A percentile compares a stretch with the other conserved stretches of the same genome.
Conservation (phyloP, 805 yeast species). For the Yamadazyma nakazawae region DNA sequence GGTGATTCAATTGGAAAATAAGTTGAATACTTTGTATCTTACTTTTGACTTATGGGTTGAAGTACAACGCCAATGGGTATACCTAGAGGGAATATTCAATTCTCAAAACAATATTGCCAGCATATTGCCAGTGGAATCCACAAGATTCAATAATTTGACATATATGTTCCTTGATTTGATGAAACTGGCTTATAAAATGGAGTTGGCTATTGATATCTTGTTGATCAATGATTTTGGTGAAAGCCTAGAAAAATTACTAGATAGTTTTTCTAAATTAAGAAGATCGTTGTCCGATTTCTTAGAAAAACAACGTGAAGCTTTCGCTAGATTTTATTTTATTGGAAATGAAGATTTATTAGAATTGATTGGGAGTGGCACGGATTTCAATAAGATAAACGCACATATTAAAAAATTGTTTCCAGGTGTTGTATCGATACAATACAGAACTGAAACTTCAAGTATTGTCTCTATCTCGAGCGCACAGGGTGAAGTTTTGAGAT, state of each 20-base stretch:
- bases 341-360: conserved; percentile 90
- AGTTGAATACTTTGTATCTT: conserved; percentile 47
- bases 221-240: conserved; percentile 46
- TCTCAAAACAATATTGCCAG: conserved; percentile 51
- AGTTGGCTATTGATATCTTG: conserved; percentile 54
- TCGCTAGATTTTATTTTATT: conserved; percentile 80
- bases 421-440: conserved; percentile 50
- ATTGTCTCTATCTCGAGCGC: conserved; percentile 55
- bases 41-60: conserved; percentile 74
- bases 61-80: conserved; percentile 85
- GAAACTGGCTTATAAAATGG: conserved; percentile 46
- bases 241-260: conserved; percentile 49
- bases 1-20: conserved; percentile 51
- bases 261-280: conserved; percentile 55
- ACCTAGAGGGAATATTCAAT: conserved; percentile 75
- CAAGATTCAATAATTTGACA: conserved; percentile 61
- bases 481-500: conserved; percentile 57
- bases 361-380: conserved; percentile 63
- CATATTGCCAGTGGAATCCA: conserved; percentile 66
- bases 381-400: conserved; percentile 46
- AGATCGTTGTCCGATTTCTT: conserved; percentile 72
- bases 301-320: conserved; percentile 72
- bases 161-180: conserved; percentile 56
- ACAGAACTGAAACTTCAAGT: conserved; percentile 26
- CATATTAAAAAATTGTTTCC: conserved; percentile 71